Percentiles rank a stretch among this genome's conserved stretches.
Conservation (phyloP, 2,329 filamentous ascomycete genomes). For the Pseudocercospora pini-densiflorae region DNA sequence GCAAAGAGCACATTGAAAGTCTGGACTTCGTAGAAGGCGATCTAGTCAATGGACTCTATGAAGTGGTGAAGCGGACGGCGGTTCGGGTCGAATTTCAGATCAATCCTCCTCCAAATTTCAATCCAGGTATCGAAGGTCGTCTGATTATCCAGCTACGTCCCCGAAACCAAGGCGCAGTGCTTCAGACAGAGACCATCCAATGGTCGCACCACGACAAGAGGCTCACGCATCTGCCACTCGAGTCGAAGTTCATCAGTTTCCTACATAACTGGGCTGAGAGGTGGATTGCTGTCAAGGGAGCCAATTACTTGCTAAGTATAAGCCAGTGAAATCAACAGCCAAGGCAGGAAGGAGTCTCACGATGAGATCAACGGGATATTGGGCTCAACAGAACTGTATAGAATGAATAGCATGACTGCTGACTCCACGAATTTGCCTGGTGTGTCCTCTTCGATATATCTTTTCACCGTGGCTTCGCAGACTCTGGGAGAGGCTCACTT, state of each 20-base stretch:
- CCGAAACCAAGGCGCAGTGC: constrained; percentile 25
- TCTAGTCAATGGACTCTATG: constrained; percentile 28
- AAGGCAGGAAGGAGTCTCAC: not conserved
- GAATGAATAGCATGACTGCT: not conserved
- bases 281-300: constrained; percentile 22
- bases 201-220: constrained; percentile 27
- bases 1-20: constrained; percentile 24
- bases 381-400: not conserved
- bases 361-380: not conserved
- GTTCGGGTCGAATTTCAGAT: constrained; percentile 25
- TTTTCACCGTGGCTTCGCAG: too few species aligned
- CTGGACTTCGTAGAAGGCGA: constrained; percentile 29
- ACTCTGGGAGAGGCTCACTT: too few species aligned
- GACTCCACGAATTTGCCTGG: too few species aligned
- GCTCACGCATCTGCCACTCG: constrained; percentile 22
- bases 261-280: constrained; percentile 26
- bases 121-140: constrained; percentile 18
- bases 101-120: not conserved
- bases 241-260: constrained; percentile 24
- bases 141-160: constrained; percentile 25
- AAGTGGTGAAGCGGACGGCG: constrained; percentile 26
- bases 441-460: too few species aligned
- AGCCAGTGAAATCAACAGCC: not conserved
- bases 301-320: constrained; percentile 18
- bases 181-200: constrained; percentile 31